Base-by-base conservation (phyloP, 495 filamentous ascomycete genomes). In the Xylona heveae region DNA sequence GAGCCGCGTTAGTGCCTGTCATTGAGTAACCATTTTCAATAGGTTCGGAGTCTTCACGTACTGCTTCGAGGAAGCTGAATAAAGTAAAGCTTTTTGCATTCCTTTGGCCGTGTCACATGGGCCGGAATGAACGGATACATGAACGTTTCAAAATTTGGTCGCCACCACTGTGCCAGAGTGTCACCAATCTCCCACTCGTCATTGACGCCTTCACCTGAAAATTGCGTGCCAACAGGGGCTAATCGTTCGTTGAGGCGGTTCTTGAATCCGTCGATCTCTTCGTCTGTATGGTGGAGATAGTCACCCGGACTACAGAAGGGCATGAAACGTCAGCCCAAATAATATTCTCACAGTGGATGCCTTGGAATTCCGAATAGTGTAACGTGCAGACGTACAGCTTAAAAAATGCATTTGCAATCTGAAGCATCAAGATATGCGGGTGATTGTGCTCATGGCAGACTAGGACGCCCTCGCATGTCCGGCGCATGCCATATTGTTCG, bases 391-490 rank as follows among this genome's bases (percentile, higher is more conserved):
- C 62, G 8, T 59, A 79, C 55, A 95, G 66, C 58, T 97, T 97
- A 61, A 95, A 95, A 53, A 97, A 97, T 3, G 88, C 85, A 55
- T 97, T 97, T 15, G 88, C 88, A 39, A 97, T 97, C 60, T 95
- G 88, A 41, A 95, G 62, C 90, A 94, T 95, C 45, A 94, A 54
- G 33, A 95, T 88, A 48, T 95, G 88, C 1, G 88, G 88, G 50
- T 94, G 88, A 51, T 93, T 94, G 59, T 95, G 85, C 52, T 97
- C 88, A 48, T 97, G 88, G 54, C 88, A 97, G 38, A 97, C 80
- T 7, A 97, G 64, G 35, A 97, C 72, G 35, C 88, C 88, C 57
- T 97, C 88, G 50, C 85, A 93, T 4, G 88, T 94, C 4, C 88
- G 70, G 23, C 88, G 74, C 88, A 97, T 95, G 39, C 88, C 88